Conservation (phyloP, 2,329 filamentous ascomycete genomes). For the Fusarium virguliforme region DNA sequence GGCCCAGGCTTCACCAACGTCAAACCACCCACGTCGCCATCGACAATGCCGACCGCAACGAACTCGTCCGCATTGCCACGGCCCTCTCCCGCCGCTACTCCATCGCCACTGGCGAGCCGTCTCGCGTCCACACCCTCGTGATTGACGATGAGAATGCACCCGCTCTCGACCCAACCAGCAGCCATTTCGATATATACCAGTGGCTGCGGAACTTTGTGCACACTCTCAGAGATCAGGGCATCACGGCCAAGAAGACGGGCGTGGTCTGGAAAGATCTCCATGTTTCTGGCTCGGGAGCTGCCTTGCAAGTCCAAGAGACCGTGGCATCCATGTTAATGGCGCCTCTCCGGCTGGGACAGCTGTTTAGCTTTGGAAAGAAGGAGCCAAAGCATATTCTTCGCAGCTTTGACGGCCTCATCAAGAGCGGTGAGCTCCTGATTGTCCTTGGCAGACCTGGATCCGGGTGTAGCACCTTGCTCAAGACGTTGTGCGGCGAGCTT, state of each 20-base stretch:
- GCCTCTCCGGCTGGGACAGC: slow-evolving; percentile 71
- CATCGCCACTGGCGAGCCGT: slow-evolving; percentile 38
- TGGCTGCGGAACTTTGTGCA: slow-evolving; percentile 61
- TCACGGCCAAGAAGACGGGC: slow-evolving; percentile 69
- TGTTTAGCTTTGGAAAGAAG: slow-evolving; percentile 65
- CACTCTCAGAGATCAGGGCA: slow-evolving; percentile 68
- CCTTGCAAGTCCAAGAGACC: slow-evolving; percentile 78
- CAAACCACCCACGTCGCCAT: slow-evolving; percentile 42
- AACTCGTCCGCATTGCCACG: slow-evolving; percentile 60
- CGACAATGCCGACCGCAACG: slow-evolving; percentile 55
- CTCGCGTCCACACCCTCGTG: slow-evolving; percentile 37
- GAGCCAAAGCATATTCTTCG: slow-evolving; percentile 73
- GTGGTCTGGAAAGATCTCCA: slow-evolving; percentile 76
- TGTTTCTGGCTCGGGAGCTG: slow-evolving; percentile 77
- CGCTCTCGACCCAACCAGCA: slow-evolving; percentile 57
- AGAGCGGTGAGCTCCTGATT: slow-evolving; percentile 77
- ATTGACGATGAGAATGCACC: slow-evolving; percentile 53
- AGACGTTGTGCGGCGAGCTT: slow-evolving; percentile 73
- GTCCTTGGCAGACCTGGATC: slow-evolving; percentile 78
- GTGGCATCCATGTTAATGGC: slow-evolving; percentile 72
- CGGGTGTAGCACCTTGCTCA: slow-evolving; percentile 76
- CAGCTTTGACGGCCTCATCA: slow-evolving; percentile 75
- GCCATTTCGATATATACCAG: slow-evolving; percentile 60
- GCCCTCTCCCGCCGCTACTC: slow-evolving; percentile 57
- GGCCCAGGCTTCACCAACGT: slow-evolving; percentile 7